A percentile compares a stretch with the other conserved stretches of the same genome.
Conservation (phyloP, 768 basidiomycete species). For the Sarcodon sp. region DNA sequence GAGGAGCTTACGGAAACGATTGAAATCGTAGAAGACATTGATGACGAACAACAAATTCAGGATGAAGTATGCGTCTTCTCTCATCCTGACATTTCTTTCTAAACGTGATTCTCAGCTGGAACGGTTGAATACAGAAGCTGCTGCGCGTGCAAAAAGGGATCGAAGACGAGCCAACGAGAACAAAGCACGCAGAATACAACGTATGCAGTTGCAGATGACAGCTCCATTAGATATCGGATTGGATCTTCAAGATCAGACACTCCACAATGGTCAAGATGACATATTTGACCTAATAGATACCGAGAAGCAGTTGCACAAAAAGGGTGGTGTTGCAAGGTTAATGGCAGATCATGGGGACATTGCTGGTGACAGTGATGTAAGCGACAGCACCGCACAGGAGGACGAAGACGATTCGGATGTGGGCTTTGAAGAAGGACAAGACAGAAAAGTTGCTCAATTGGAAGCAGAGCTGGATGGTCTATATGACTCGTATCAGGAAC, state of each 20-base stretch:
- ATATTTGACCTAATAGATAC: slow-evolving; percentile 74
- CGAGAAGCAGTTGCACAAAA: slow-evolving; percentile 30
- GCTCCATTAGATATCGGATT: slow-evolving; percentile 94
- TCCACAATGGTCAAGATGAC: slow-evolving; percentile 71
- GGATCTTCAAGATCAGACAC: slow-evolving; percentile 64
- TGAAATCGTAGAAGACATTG: slow-evolving; percentile 53
- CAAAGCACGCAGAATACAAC: slow-evolving; percentile 76
- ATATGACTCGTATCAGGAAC: slow-evolving; percentile 78
- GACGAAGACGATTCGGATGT: slow-evolving; percentile 29
- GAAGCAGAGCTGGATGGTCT: slow-evolving; percentile 84
- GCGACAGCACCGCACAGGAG: slow-evolving; percentile 25
- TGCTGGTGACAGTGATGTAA: slow-evolving; percentile 32
- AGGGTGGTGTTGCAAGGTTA: slow-evolving; percentile 21
- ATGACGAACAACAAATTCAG: slow-evolving; percentile 83
- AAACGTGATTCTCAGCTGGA: slow-evolving; percentile 44
- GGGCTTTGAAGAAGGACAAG: slow-evolving; percentile 60
- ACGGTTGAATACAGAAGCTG: slow-evolving; percentile 66
- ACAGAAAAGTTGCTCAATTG: slow-evolving; percentile 43
- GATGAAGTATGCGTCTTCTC: slow-evolving; percentile 53
- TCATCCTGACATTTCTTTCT: slow-evolving; percentile 4
- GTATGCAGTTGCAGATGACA: slow-evolving; percentile 96
- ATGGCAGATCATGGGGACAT: slow-evolving; percentile 3
- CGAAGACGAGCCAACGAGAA: slow-evolving; percentile 81
- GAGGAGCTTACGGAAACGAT: slow-evolving; percentile 68
- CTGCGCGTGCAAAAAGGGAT: slow-evolving; percentile 64